Evolutionary conservation across 2,329 filamentous ascomycete genomes (phyloP), one percentile per base, ranked within the genome.

Genomic region (Microcyclospora pomicola): DNA sequence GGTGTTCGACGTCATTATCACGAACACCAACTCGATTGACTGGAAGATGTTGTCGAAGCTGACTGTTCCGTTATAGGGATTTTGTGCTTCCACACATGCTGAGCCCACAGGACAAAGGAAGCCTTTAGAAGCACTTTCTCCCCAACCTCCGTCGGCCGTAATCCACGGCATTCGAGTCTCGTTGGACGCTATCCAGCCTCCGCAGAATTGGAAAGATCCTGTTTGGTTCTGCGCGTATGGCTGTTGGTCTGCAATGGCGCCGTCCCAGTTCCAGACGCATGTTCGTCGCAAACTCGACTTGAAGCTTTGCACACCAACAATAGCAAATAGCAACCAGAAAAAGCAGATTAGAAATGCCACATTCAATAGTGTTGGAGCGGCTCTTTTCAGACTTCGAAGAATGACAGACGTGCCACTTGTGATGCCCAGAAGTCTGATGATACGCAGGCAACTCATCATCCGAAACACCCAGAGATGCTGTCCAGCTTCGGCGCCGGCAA

Each of bases 1-100:
- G 0, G 91, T 98, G 58, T 98, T 98, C 35, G 86, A 88, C 52
- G 85, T 94, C 84, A 98, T 98, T 55, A 98, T 80, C 36, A 98
- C 85, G 55, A 98, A 98, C 2, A 98, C 87, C 41, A 96, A 68
- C 62, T 98, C 86, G 37, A 96, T 64, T 0, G 87, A 95, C 46
- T 96, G 79, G 24, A 84, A 63, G 31, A 98, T 92, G 55, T 96
- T 88, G 65, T 98, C 91, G 54, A 96, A 98, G 58, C 80, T 92
- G 51, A 95, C 73, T 0, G 91, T 98, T 36, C 75, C 77, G 50
- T 83, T 84, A 58, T 75, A 85, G 0, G 91, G 91, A 52, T 82
- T 93, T 2, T 63, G 54, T 42, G 79, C 75, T 60, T 94, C 76
- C 13, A 95, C 69, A 54, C 91, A 98, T 3, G 82, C 62, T 1